Percentiles rank a stretch among this genome's conserved stretches.
These are phyloP conservation scores for Serendipita vermifera DNA, from an alignment of 768 basidiomycete species.

Conservation along the genomic window DNA sequence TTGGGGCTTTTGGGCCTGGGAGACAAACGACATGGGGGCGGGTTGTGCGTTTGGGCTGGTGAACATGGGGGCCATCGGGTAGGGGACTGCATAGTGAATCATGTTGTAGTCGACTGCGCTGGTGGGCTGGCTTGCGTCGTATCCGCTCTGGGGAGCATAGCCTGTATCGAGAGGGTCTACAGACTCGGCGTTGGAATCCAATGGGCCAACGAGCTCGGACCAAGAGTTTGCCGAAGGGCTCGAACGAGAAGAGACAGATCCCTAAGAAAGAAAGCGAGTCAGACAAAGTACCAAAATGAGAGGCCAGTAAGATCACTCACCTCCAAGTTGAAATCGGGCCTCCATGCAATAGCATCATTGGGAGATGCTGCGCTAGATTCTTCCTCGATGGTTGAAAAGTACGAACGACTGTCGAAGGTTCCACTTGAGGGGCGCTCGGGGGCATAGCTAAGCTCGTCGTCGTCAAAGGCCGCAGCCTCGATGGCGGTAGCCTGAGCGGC, in stretches of 20 bases:
- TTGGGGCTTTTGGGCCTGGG: too few species aligned
- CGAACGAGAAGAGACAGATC: slow-evolving; percentile 1
- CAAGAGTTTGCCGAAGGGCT: slow-evolving; percentile 5
- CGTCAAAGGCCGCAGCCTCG: background rate
- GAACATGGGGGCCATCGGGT: too few species aligned
- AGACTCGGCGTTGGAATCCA: background rate
- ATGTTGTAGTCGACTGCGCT: too few species aligned
- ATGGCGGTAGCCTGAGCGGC: background rate
- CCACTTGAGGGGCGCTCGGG: background rate
- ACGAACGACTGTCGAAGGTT: background rate
- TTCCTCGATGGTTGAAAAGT: background rate
- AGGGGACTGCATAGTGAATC: too few species aligned
- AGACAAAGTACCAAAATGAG: too few species aligned
- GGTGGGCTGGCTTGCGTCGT: too few species aligned
- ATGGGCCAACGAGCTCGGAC: slow-evolving; percentile 1
- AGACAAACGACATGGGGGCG: too few species aligned
- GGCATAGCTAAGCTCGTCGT: background rate
- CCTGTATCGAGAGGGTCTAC: too few species aligned
- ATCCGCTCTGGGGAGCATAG: too few species aligned
- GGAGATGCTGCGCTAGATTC: background rate
- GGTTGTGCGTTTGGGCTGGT: too few species aligned
- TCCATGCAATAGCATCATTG: background rate
- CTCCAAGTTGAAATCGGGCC: slow-evolving; percentile 6
- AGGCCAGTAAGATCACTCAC: background rate
- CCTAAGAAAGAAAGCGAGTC: too few species aligned